phyloP scores from a whole-genome alignment of 164 flowering plant species.

The Kingdonia uniflora region DNA sequence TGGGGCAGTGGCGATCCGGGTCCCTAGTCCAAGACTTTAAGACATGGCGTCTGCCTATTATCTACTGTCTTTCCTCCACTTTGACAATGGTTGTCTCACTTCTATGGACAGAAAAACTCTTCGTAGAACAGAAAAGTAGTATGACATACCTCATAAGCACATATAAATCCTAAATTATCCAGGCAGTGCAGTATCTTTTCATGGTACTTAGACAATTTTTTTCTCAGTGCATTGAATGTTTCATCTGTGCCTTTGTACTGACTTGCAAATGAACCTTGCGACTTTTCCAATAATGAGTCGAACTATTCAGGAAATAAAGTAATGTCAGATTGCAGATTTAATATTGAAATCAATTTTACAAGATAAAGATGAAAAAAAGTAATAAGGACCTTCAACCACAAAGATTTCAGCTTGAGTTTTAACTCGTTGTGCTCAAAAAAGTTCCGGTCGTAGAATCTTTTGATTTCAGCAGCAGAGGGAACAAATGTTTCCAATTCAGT shows the following conservation, averaged over 20 bases:
- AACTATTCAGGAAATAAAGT: constrained; percentile 30
- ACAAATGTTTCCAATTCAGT: constrained; percentile 42
- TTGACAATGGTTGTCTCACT: too few relatives aligned
- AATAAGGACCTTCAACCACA: not conserved
- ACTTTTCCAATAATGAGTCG: constrained; percentile 33
- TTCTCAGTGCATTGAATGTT: constrained; percentile 29
- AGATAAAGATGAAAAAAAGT: not conserved
- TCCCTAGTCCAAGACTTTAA: too few relatives aligned
- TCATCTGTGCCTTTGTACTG: constrained; percentile 41
- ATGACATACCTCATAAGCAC: constrained; percentile 69
- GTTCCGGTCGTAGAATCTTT: constrained; percentile 36
- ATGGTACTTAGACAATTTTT: constrained; percentile 39
- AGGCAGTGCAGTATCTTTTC: constrained; percentile 61
- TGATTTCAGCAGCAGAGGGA: constrained; percentile 43
- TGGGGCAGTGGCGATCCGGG: too few relatives aligned
- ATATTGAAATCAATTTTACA: not conserved
- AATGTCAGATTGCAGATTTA: constrained; percentile 1
- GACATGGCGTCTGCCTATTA: too few relatives aligned
- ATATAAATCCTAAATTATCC: constrained; percentile 64
- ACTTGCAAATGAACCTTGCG: constrained; percentile 24
- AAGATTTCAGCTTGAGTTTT: constrained; percentile 40
- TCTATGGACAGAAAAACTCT: not conserved
- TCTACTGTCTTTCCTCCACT: too few relatives aligned
- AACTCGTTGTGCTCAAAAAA: constrained; percentile 22
- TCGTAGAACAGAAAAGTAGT: not conserved